Evolutionary conservation across 306 rosid species (phyloP).

Genomic region (Sophora flavescens): DNA sequence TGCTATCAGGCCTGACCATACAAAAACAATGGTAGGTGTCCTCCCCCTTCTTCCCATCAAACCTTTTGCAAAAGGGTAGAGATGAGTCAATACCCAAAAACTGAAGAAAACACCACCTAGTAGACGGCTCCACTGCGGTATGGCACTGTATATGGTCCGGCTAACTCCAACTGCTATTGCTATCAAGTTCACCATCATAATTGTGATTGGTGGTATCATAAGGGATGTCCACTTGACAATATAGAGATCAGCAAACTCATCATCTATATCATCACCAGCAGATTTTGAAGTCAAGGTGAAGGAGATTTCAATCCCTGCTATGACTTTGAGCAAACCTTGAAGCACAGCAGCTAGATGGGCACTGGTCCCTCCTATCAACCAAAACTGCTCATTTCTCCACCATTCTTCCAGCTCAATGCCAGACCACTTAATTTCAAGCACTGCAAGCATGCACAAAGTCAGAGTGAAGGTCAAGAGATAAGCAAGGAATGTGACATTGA

Average conservation of each 20-base stretch:
- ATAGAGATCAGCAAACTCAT: conserved; percentile 90
- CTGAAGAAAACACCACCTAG: conserved; percentile 98
- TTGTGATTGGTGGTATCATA: conserved; percentile 93
- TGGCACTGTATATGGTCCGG: conserved; percentile 83
- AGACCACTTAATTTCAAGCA: conserved; percentile 94
- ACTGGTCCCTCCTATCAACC: conserved; percentile 98
- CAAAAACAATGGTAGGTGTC: conserved; percentile 98
- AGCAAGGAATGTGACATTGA: conserved; percentile 81
- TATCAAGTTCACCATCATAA: conserved; percentile 89
- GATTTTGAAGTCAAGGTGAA: conserved; percentile 96
- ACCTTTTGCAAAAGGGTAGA: conserved; percentile 95
- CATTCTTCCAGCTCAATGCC: conserved; percentile 96
- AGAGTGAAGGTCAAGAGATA: conserved; percentile 79
- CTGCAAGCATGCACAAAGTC: conserved; percentile 83
- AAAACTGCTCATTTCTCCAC: conserved; percentile 99
- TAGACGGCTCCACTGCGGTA: conserved; percentile 92
- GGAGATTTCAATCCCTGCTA: conserved; percentile 95
- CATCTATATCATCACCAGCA: conserved; percentile 82
- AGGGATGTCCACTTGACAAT: conserved; percentile 86
- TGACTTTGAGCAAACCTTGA: conserved; percentile 87
- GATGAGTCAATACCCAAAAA: conserved; percentile 94
- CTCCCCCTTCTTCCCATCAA: conserved; percentile 95
- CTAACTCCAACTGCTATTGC: conserved; percentile 93
- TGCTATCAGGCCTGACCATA: conserved; percentile 95
- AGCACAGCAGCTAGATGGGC: conserved; percentile 97